These are phyloP conservation scores for Schwanniomyces occidentalis DNA, from an alignment of 805 yeast genomes.

Conservation along the genomic window DNA sequence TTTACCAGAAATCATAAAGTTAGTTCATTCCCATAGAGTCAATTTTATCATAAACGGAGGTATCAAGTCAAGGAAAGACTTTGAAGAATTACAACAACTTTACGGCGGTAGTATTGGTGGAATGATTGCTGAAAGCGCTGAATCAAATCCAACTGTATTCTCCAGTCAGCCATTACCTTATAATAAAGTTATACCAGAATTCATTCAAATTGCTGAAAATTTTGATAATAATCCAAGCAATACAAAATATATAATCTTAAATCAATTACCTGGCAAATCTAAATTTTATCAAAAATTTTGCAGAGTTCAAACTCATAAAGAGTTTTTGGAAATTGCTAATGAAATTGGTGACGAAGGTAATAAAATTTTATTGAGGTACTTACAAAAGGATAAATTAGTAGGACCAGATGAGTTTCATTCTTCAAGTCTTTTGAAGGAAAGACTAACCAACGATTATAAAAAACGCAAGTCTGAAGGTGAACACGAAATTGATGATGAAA, in stretches of 20 bases:
- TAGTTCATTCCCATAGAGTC: conserved; percentile 63
- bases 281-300: conserved; percentile 57
- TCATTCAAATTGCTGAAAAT: conserved; percentile 49
- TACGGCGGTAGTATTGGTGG: conserved; percentile 68
- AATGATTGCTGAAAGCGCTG: conserved; percentile 94
- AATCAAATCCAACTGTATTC: conserved; percentile 81
- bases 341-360: conserved; percentile 39
- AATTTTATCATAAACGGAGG: conserved; percentile 84
- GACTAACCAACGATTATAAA: not conserved
- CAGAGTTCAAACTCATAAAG: conserved; percentile 55
- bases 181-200: conserved; percentile 56
- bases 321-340: conserved; percentile 38
- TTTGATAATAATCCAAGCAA: conserved; percentile 68
- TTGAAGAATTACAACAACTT: conserved; percentile 46
- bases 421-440: not conserved
- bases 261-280: conserved; percentile 77
- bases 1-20: conserved; percentile 57
- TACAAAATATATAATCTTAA: conserved; percentile 76
- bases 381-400: conserved; percentile 30
- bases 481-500: conserved; percentile 2
- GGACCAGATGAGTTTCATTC: conserved; percentile 13
- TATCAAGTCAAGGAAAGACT: conserved; percentile 56
- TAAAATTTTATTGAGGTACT: conserved; percentile 28
- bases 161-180: conserved; percentile 48
- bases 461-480: conserved; percentile 6